phyloP scores from a whole-genome alignment of 2,329 filamentous ascomycete genomes.

The Shiraia bambusicola region DNA sequence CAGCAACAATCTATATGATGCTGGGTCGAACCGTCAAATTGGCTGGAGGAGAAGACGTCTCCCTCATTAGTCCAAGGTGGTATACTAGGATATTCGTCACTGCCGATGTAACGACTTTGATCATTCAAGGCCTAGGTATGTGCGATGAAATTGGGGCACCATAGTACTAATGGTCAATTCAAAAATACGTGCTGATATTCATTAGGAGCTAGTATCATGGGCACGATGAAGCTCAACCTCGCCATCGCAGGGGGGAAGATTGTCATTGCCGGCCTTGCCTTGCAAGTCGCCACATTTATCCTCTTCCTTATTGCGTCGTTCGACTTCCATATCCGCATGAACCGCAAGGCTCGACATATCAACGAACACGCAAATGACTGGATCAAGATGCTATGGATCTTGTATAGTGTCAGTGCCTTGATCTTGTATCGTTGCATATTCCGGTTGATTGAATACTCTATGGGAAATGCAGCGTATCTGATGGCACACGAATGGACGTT shows the following conservation, averaged over 20 bases:
- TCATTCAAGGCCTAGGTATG: slow-evolving; percentile 35
- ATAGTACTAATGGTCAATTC: not conserved
- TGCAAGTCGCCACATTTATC: slow-evolving; percentile 39
- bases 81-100: slow-evolving; percentile 33
- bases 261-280: slow-evolving; percentile 35
- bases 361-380: slow-evolving; percentile 9
- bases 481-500: slow-evolving; percentile 49
- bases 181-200: slow-evolving; percentile 3
- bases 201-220: slow-evolving; percentile 36
- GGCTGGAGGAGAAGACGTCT: slow-evolving; percentile 28
- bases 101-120: slow-evolving; percentile 31
- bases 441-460: slow-evolving; percentile 53
- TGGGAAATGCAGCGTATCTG: slow-evolving; percentile 50
- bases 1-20: slow-evolving; percentile 52
- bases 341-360: slow-evolving; percentile 6
- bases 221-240: slow-evolving; percentile 34
- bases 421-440: slow-evolving; percentile 55
- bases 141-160: not conserved
- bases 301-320: slow-evolving; percentile 32
- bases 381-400: slow-evolving; percentile 35
- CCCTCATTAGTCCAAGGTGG: slow-evolving; percentile 30
- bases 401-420: slow-evolving; percentile 51
- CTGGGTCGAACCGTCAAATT: slow-evolving; percentile 44
- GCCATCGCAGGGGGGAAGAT: slow-evolving; percentile 37
- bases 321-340: slow-evolving; percentile 36